Evolutionary conservation across 106 monocot species (phyloP), one percentile per base, ranked within the genome.

Genomic region (Vanilla planifolia): DNA sequence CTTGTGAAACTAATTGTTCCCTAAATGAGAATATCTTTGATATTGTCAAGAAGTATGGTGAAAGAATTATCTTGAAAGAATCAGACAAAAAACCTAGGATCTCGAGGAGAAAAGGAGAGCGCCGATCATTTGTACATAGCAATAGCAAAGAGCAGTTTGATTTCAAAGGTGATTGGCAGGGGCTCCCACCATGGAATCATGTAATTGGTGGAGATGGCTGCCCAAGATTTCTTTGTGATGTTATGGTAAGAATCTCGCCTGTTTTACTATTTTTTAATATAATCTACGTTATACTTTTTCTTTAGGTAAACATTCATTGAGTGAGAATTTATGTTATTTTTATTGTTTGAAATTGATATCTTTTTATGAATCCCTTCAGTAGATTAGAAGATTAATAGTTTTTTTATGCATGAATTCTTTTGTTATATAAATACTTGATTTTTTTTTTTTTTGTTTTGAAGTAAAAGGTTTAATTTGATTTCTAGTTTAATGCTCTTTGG

Each of bases 221-320:
- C 48, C 91, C 98, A 69, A 98, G 82, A 36, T 98, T 98, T 73
- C 70, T 98, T 14, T 98, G 98, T 78, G 92, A 98, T 82, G 82
- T 92, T 55, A 98, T 98, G 95, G 95, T 96, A 83, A 60, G 73
- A 44, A 21, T 57, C 20, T 34, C 57, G 8, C 21, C 19, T 35
- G 9, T 57, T 57, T 34, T 57, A 8, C 35, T 35, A 6, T 10
- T 37, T 37, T 37, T 10, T 37, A 37, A 37, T n/a, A n/a, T n/a
- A n/a, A n/a, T n/a, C n/a, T n/a, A n/a, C n/a, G n/a, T n/a, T n/a
- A n/a, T n/a, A n/a, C n/a, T n/a, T n/a, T n/a, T n/a, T n/a, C n/a
- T n/a, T n/a, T n/a, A n/a, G n/a, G n/a, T n/a, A n/a, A n/a, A n/a
- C n/a, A n/a, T n/a, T n/a, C n/a, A n/a, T n/a, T n/a, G n/a, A n/a